Base-by-base conservation (phyloP, 208 protist species). In the Angomonas desouzai region DNA sequence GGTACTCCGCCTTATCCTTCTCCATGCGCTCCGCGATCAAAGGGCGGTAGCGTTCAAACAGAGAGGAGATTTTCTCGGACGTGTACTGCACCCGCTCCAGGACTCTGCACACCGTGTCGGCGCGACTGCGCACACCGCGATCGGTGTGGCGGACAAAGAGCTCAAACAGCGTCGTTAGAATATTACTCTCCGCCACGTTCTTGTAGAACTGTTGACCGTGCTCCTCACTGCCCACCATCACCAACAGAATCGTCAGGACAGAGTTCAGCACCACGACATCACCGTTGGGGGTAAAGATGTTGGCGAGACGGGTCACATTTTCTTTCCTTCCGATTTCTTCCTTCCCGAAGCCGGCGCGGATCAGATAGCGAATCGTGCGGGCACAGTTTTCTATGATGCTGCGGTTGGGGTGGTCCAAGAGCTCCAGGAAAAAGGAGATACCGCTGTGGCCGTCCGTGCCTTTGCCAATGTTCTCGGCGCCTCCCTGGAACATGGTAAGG, bases 1-100 rank as follows among this genome's bases (percentile, higher is more conserved):
- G 82, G 34, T 79, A 66, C 70, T 94, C 89, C 66, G 85, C 68
- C 66, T 94, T 81, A 55, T 94, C 89, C 69, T 88, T 88, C 45
- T 68, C 49, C 30, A 72, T 74, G 58, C 89, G 89, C 57, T 94
- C 85, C 67, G 77, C 66, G 38, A 94, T 87, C 62, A 83, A 77
- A 1, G 64, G 25, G 40, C 83, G 83, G 74, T 85, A 88, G 47
- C 77, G 81, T 58, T 91, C 72, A 38, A 91, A 68, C 18, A 86
- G 74, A 10, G 63, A 43, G 43, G 64, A 69, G 13, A 79, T 70
- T 25, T 64, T 62, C 25, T 60, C 49, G 2, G 68, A 61, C 16
- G 75, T 86, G 56, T 66, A 64, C 36, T 61, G 66, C 28, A 89
- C 73, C 53, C 81, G 85, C 29, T 69, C 53, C 16, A 91, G 78